These are phyloP conservation scores for Purshia tridentata DNA, from an alignment of 306 rosid genomes.

Conservation along the genomic window DNA sequence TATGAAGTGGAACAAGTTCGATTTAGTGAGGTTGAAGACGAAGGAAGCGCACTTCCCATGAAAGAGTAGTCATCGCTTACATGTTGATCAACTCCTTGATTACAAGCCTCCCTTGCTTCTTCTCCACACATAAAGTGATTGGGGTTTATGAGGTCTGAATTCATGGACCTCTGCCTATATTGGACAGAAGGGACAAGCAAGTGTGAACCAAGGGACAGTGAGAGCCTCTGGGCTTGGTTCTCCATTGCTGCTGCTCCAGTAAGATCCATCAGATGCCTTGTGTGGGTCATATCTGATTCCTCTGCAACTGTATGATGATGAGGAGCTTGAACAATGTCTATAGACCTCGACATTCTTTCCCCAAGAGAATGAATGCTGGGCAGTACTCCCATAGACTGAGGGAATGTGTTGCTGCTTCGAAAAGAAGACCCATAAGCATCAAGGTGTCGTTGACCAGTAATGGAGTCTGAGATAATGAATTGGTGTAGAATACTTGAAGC, in stretches of 20 bases:
- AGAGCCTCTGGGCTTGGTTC: slow-evolving; percentile 54
- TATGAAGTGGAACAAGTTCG: slow-evolving; percentile 50
- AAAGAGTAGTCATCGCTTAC: slow-evolving; percentile 49
- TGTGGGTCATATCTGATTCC: slow-evolving; percentile 63
- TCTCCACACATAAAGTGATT: slow-evolving; percentile 42
- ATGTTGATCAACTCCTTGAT: slow-evolving; percentile 36
- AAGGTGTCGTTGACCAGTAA: slow-evolving; percentile 53
- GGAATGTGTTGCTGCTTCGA: slow-evolving; percentile 30
- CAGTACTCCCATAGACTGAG: slow-evolving; percentile 39
- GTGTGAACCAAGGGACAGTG: slow-evolving; percentile 78
- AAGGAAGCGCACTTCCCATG: slow-evolving; percentile 36
- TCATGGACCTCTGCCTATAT: slow-evolving; percentile 26
- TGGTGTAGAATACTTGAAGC: slow-evolving; percentile 37
- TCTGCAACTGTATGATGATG: slow-evolving; percentile 7
- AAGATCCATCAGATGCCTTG: slow-evolving; percentile 75
- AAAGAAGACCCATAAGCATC: slow-evolving; percentile 51
- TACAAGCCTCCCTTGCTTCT: slow-evolving; percentile 41
- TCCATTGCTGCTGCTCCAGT: slow-evolving; percentile 55
- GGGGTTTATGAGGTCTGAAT: too few species aligned
- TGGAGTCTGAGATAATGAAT: slow-evolving; percentile 53
- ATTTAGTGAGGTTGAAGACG: slow-evolving; percentile 42
- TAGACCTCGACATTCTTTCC: slow-evolving; percentile 50
- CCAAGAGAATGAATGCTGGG: slow-evolving; percentile 55
- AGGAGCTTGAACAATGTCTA: slow-evolving; percentile 50
- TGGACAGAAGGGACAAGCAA: slow-evolving; percentile 54